Base-by-base conservation (phyloP, 345 rosid species). In the Fremontodendron californicum region DNA sequence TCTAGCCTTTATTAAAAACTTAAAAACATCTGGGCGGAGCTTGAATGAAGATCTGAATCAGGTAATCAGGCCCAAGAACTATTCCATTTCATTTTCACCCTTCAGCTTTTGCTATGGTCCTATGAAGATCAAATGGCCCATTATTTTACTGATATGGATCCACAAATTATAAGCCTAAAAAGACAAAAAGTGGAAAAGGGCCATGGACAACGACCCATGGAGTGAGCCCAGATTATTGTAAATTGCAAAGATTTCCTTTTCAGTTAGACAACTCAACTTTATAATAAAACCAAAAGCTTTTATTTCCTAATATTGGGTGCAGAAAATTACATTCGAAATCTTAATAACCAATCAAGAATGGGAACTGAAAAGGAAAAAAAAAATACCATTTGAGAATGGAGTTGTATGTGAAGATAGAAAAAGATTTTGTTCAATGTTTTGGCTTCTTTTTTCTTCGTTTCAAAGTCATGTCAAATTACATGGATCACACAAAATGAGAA, bases 401-500 rank as follows among this genome's bases (percentile, higher is more conserved):
- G 8, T 29, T 48, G n/a, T n/a, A n/a, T n/a, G 27, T 19, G 75
- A 29, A 0, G 27, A 37, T 10, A 6, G 25, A 74, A 57, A 42
- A 33, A 61, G 55, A 60, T 74, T 27, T 60, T 45, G 69, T 61
- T 61, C 48, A 18, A 18, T 31, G 40, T 70, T 16, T 46, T 2
- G 2, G 1, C n/a, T 54, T 6, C 3, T 33, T 33, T 33, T 3
- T 3, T 3, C 1, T 64, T n/a, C n/a, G 8, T 29, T 61, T 43
- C 12, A 19, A 61, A 45, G 77, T 74, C 57, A 9, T 61, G 19
- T 58, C 77, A 61, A 12, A 9, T 5, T 15, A 11, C 2, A 45
- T 27, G 54, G 67, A 61, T 57, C 39, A 40, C 77, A 74, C 37
- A 74, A 60, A 61, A 25, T 10, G 9, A 58, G 77, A 74, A 74